Conservation (phyloP, 805 yeast species). For the Millerozyma acaciae region DNA sequence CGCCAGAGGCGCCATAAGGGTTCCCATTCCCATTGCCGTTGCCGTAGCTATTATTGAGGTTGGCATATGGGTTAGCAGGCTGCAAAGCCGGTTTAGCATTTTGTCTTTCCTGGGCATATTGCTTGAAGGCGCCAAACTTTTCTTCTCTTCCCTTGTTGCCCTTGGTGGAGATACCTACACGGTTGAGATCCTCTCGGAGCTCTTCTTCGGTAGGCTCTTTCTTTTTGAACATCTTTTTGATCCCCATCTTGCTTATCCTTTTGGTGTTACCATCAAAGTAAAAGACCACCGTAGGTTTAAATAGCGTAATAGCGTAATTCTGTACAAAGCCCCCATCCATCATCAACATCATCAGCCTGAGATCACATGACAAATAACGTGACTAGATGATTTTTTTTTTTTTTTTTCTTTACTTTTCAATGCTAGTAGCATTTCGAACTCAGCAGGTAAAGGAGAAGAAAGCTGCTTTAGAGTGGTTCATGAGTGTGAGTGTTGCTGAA, state of each 20-base stretch:
- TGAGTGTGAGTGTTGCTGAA: too few relatives aligned
- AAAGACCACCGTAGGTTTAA: too few relatives aligned
- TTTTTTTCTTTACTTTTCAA: background rate
- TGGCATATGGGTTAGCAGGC: conserved; percentile 42
- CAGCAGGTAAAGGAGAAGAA: too few relatives aligned
- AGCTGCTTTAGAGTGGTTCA: too few relatives aligned
- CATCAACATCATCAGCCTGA: too few relatives aligned
- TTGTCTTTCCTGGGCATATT: conserved; percentile 44
- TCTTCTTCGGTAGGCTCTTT: conserved; percentile 51
- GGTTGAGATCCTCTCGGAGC: conserved; percentile 35
- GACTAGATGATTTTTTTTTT: background rate
- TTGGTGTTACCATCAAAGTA: background rate
- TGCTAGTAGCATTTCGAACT: too few relatives aligned
- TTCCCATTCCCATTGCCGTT: conserved; percentile 3
- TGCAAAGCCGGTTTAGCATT: conserved; percentile 31
- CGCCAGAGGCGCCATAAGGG: conserved; percentile 9
- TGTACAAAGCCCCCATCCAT: too few relatives aligned
- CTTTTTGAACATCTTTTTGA: conserved; percentile 43
- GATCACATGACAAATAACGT: background rate
- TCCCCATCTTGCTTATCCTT: conserved; percentile 34
- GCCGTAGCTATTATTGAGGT: conserved; percentile 14
- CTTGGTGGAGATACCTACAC: conserved; percentile 41
- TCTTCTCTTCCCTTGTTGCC: conserved; percentile 32
- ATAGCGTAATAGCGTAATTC: too few relatives aligned
- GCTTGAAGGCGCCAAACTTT: conserved; percentile 49